These are phyloP conservation scores for Boletus bicolor DNA, from an alignment of 768 basidiomycete genomes.

Conservation along the genomic window DNA sequence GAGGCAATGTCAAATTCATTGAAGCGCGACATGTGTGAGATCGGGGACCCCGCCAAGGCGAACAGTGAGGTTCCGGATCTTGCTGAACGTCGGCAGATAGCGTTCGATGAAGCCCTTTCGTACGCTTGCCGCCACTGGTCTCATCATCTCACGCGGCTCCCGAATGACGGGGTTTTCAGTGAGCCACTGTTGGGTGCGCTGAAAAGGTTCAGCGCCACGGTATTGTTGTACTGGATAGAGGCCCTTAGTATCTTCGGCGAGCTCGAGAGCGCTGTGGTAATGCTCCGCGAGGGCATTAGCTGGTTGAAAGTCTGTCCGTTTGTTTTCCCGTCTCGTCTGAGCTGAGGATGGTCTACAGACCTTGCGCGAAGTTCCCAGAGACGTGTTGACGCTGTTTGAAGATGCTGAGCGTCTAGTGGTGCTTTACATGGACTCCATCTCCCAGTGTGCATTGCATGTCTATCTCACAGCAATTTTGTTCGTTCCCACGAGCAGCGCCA, in stretches of 20 bases:
- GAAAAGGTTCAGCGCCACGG: slow-evolving; percentile 7
- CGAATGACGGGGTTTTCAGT: slow-evolving; percentile 1
- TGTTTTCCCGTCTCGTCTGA: too few species aligned
- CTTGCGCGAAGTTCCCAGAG: slow-evolving; percentile 3
- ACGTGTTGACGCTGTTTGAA: slow-evolving; percentile 8
- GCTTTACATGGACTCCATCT: slow-evolving; percentile 19
- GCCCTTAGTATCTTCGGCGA: slow-evolving; percentile 13
- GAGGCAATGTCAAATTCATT: slow-evolving; percentile 16
- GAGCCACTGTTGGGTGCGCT: slow-evolving; percentile 5
- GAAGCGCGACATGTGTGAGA: slow-evolving; percentile 22
- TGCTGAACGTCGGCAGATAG: slow-evolving; percentile 8
- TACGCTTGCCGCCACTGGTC: slow-evolving; percentile 24
- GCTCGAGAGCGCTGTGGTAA: slow-evolving; percentile 14
- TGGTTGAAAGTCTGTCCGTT: slow-evolving; percentile 13
- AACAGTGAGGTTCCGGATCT: slow-evolving; percentile 20
- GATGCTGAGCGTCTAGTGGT: slow-evolving; percentile 20
- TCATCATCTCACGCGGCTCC: slow-evolving; percentile 16
- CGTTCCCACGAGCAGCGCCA: neutral
- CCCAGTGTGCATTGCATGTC: slow-evolving; percentile 21
- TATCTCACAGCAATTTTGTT: slow-evolving; percentile 11
- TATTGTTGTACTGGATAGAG: slow-evolving; percentile 16
- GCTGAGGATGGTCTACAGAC: slow-evolving; percentile 3
- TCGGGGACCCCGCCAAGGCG: slow-evolving; percentile 13
- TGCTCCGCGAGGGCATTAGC: slow-evolving; percentile 9
- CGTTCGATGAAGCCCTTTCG: slow-evolving; percentile 14